phyloP scores from a whole-genome alignment of 2,329 filamentous ascomycete species.

The Aureobasidium zeae region DNA sequence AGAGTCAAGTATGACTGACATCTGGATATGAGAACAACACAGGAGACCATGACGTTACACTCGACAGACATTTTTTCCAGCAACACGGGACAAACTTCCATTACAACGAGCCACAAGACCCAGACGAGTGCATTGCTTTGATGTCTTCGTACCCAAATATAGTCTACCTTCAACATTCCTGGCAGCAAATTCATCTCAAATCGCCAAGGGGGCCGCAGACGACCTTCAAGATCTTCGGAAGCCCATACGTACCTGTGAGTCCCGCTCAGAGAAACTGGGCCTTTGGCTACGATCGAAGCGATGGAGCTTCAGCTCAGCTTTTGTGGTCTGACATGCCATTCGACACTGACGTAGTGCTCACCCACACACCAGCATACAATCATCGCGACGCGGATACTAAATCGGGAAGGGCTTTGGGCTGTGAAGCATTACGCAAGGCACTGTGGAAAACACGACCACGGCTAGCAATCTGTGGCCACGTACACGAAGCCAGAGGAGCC shows the following conservation, averaged over 20 bases:
- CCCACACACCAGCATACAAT: constrained; percentile 56
- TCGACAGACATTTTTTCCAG: constrained; percentile 43
- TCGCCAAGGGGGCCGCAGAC: constrained; percentile 49
- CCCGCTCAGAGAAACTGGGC: constrained; percentile 51
- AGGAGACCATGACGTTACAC: neutral
- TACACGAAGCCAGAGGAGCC: constrained; percentile 58
- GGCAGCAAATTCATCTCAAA: constrained; percentile 45
- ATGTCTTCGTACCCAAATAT: constrained; percentile 44
- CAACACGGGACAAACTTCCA: constrained; percentile 47
- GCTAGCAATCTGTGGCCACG: constrained; percentile 62
- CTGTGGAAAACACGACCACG: constrained; percentile 54
- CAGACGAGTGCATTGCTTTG: constrained; percentile 45
- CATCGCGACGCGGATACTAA: constrained; percentile 45
- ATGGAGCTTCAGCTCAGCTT: constrained; percentile 25
- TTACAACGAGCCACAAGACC: constrained; percentile 46
- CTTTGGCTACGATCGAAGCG: constrained; percentile 49
- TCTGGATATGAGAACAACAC: too few species aligned
- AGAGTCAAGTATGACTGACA: neutral
- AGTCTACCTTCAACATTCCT: constrained; percentile 55
- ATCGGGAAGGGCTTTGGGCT: constrained; percentile 46
- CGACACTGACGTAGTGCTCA: constrained; percentile 57
- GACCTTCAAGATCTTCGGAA: constrained; percentile 59
- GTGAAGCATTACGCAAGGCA: constrained; percentile 47
- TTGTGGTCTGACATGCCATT: constrained; percentile 56
- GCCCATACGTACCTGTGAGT: constrained; percentile 59